Evolutionary conservation across 306 rosid genomes (phyloP), one percentile per base, ranked within the genome.

Genomic region (Prunus davidiana): DNA sequence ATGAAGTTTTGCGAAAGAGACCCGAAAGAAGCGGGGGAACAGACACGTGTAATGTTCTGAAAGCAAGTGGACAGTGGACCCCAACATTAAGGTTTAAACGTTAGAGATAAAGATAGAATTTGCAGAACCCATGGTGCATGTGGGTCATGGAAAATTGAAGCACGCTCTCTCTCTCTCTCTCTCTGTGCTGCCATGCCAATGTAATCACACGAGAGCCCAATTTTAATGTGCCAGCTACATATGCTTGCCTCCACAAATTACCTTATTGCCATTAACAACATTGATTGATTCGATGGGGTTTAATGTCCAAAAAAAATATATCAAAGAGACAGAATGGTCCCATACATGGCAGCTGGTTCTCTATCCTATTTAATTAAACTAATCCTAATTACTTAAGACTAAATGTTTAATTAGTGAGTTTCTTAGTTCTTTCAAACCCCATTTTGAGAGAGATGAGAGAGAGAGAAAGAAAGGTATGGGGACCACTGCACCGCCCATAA

Each of bases 401-500:
- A 58, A 24, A 58, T 22, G 18, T 58, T 10, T n/a, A 11, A 56
- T 19, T 56, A 19, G n/a, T 19, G 6, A 9, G 3, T 9, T 56
- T 56, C 38, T 52, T 51, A 52, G 2, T 52, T 18, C 18, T 49
- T 49, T 49, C 12, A 49, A 49, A 49, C 52, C 18, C 3, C 12
- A 60, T 60, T 60, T 60, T 22, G 8, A 12, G 32, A 20, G 32
- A 20, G 13, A 57, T 9, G 65, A 49, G 76, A 67, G 49, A 67
- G 49, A 69, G 69, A 41, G 76, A 45, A 50, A 47, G 72, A 64
- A 71, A 67, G 65, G 25, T 70, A 81, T 71, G 79, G 89, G 95
- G 97, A 73, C 93, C 96, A 89, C 84, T 82, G 86, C 96, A 88
- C 91, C 90, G 90, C 93, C 91, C 96, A 86, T 61, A 75, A 76